A percentile compares a stretch with the other conserved stretches of the same genome.
These are phyloP conservation scores for Annulohypoxylon stygium DNA, from an alignment of 495 filamentous ascomycete species.

Conservation along the genomic window DNA sequence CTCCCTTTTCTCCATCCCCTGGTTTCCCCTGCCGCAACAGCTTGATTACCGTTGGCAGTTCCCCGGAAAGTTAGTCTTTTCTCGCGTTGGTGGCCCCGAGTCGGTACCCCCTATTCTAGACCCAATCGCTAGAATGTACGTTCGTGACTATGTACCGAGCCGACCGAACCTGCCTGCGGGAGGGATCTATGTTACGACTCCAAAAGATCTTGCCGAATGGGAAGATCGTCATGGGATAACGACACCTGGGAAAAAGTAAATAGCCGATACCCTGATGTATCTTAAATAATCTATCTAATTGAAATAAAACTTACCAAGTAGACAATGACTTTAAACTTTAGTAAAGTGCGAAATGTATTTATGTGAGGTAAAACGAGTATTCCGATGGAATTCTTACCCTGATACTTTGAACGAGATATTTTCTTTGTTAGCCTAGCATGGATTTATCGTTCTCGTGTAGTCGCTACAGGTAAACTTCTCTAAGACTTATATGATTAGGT, in stretches of 20 bases:
- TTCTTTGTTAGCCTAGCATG: too few relatives aligned
- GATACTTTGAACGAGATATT: too few relatives aligned
- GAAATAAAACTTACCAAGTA: too few relatives aligned
- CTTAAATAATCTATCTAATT: too few relatives aligned
- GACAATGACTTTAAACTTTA: too few relatives aligned
- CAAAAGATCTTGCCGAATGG: slow-evolving; percentile 17
- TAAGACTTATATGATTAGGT: too few relatives aligned
- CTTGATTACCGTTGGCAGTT: slow-evolving; percentile 44
- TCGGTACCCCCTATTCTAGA: slow-evolving; percentile 43
- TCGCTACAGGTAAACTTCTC: too few relatives aligned
- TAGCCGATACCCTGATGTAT: too few relatives aligned
- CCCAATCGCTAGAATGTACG: slow-evolving; percentile 39
- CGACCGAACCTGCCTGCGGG: slow-evolving; percentile 18
- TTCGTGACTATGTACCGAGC: slow-evolving; percentile 32
- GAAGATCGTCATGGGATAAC: slow-evolving; percentile 23
- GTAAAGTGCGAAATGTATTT: too few relatives aligned
- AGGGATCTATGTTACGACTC: slow-evolving; percentile 36
- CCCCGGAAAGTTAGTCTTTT: slow-evolving; percentile 39
- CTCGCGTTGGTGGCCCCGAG: slow-evolving; percentile 30
- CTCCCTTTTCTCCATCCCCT: slow-evolving; percentile 45
- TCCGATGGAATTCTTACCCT: too few relatives aligned
- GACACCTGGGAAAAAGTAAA: neutral
- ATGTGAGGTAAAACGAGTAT: too few relatives aligned
- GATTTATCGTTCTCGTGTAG: too few relatives aligned
- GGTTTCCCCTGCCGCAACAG: slow-evolving; percentile 38